phyloP scores from a whole-genome alignment of 2,329 filamentous ascomycete genomes.

The Trichoderma semiorbis region DNA sequence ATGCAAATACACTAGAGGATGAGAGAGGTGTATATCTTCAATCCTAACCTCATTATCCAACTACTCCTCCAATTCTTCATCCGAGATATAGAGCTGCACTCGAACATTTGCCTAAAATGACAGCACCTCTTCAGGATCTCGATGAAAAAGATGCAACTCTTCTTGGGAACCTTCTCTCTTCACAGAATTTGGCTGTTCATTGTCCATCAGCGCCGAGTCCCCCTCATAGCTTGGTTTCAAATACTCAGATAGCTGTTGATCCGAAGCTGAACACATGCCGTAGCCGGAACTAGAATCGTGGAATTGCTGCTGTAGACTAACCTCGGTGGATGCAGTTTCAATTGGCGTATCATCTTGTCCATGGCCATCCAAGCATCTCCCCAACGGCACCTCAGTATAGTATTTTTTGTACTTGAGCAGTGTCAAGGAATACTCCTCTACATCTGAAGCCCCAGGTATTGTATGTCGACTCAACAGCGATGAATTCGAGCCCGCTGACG shows the following conservation, averaged over 20 bases:
- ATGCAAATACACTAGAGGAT: background rate
- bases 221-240: background rate
- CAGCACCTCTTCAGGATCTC: slow-evolving; percentile 26
- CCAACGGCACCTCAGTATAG: slow-evolving; percentile 30
- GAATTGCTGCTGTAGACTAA: background rate
- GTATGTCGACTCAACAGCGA: slow-evolving; percentile 7
- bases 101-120: slow-evolving; percentile 34
- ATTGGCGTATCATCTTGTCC: background rate
- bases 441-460: slow-evolving; percentile 17
- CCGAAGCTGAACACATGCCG: background rate
- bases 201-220: background rate
- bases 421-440: slow-evolving; percentile 33
- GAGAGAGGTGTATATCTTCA: background rate
- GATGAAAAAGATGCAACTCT: background rate
- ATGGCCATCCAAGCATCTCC: slow-evolving; percentile 29
- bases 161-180: too few species aligned
- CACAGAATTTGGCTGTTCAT: background rate
- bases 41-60: background rate
- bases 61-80: slow-evolving; percentile 29
- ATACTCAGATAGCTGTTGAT: background rate
- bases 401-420: slow-evolving; percentile 33
- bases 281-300: background rate
- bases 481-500: slow-evolving; percentile 1
- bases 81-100: slow-evolving; percentile 28
- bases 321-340: background rate